Percentiles rank a stretch among this genome's conserved stretches.
Conservation (phyloP, 495 filamentous ascomycete genomes). For the Arthonia radiata region DNA sequence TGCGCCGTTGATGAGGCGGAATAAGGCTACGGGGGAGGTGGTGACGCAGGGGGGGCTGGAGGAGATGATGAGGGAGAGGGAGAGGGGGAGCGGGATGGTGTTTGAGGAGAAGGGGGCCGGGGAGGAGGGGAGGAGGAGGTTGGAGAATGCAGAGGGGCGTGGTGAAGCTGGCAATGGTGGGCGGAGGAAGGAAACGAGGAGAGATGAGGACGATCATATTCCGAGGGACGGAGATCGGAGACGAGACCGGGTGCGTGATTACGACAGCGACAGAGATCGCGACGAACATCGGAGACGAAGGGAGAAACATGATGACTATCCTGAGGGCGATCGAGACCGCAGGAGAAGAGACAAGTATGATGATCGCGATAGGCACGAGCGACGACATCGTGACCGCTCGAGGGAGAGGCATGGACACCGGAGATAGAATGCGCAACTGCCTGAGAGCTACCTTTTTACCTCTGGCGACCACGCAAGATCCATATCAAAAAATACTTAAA, state of each 20-base stretch:
- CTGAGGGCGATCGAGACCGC: conserved; percentile 14
- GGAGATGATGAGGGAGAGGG: conserved; percentile 14
- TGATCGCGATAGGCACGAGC: conserved; percentile 7
- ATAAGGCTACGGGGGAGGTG: conserved; percentile 39
- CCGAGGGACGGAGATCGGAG: conserved; percentile 5
- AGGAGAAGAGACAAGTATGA: too few species aligned
- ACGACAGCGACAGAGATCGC: conserved; percentile 15
- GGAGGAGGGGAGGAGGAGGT: conserved; percentile 20
- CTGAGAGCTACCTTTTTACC: too few species aligned
- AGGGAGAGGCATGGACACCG: too few species aligned
- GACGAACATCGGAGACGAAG: conserved; percentile 11
- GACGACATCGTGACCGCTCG: too few species aligned
- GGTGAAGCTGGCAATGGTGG: conserved; percentile 7
- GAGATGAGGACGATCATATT: conserved; percentile 1
- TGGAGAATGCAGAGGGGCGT: conserved; percentile 10
- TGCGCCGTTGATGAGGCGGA: conserved; percentile 39
- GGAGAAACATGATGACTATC: conserved; percentile 7
- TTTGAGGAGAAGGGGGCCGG: conserved; percentile 21
- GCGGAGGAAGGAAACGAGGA: conserved; percentile 6
- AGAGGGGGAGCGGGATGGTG: conserved; percentile 13
- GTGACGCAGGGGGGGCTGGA: conserved; percentile 38
- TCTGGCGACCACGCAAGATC: too few species aligned
- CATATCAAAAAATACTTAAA: too few species aligned
- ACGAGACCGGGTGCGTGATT: conserved; percentile 5
- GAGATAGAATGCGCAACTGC: too few species aligned